Evolutionary conservation across 495 filamentous ascomycete genomes (phyloP).

Genomic region (Penicillium crystallinum): DNA sequence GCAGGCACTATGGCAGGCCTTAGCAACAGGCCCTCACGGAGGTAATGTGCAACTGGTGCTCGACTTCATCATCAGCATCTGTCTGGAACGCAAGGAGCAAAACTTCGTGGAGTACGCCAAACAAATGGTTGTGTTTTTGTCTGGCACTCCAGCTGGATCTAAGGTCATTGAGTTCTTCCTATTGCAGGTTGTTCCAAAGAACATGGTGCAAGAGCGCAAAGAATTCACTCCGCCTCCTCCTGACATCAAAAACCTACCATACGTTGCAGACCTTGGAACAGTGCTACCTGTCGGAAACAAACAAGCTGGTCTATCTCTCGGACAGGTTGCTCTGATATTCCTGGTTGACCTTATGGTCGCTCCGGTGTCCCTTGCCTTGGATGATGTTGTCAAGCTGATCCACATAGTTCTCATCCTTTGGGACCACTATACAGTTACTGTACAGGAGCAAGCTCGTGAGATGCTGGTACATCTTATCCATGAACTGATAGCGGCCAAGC

Average conservation of each 20-base stretch:
- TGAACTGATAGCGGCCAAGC: slow-evolving; percentile 86
- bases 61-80: slow-evolving; percentile 91
- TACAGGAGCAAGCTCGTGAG: slow-evolving; percentile 93
- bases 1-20: slow-evolving; percentile 93
- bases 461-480: slow-evolving; percentile 98
- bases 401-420: slow-evolving; percentile 92
- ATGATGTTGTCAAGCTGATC: slow-evolving; percentile 76
- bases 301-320: slow-evolving; percentile 82
- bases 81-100: slow-evolving; percentile 87
- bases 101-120: slow-evolving; percentile 97
- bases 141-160: slow-evolving; percentile 81
- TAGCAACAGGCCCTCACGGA: slow-evolving; percentile 86
- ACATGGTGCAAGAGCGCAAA: slow-evolving; percentile 84
- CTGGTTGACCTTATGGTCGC: slow-evolving; percentile 95
- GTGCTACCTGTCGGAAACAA: slow-evolving; percentile 84
- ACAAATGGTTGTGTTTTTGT: slow-evolving; percentile 93
- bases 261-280: slow-evolving; percentile 77
- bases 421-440: slow-evolving; percentile 93
- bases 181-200: slow-evolving; percentile 80
- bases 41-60: slow-evolving; percentile 95
- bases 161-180: slow-evolving; percentile 93
- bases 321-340: slow-evolving; percentile 88
- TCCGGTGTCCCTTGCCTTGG: slow-evolving; percentile 68
- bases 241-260: slow-evolving; percentile 71
- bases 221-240: slow-evolving; percentile 66